phyloP scores from a whole-genome alignment of 305 asterid genomes.

The Fraxinus paxiana region DNA sequence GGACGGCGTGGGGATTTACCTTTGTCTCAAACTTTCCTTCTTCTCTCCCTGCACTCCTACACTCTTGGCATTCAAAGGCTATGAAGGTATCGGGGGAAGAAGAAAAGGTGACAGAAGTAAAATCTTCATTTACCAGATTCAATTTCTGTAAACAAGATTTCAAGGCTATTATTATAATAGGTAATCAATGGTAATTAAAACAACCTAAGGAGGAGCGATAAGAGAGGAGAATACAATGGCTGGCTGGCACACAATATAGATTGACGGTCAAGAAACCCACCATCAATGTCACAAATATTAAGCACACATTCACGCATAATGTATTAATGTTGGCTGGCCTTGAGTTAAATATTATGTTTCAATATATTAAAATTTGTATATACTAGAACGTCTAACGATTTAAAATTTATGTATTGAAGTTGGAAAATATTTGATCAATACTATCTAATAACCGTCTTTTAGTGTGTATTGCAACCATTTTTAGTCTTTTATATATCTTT shows the following conservation, averaged over 20 bases:
- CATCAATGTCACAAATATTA: neutral
- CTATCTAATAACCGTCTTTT: neutral
- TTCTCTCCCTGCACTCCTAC: slow-evolving; percentile 37
- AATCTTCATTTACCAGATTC: slow-evolving; percentile 32
- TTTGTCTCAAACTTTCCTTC: slow-evolving; percentile 43
- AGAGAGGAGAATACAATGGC: slow-evolving; percentile 27
- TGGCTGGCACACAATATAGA: neutral
- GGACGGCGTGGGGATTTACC: slow-evolving; percentile 6
- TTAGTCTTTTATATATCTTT: neutral
- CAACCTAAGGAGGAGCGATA: slow-evolving; percentile 30
- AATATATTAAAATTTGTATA: neutral
- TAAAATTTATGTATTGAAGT: neutral
- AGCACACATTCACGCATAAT: neutral
- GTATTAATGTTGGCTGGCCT: neutral
- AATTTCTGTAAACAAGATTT: slow-evolving; percentile 16
- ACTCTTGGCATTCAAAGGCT: slow-evolving; percentile 26
- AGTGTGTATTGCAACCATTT: neutral
- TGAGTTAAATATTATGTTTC: neutral
- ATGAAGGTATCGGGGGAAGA: slow-evolving; percentile 42
- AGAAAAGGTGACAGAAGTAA: slow-evolving; percentile 57
- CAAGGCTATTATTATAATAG: slow-evolving; percentile 23
- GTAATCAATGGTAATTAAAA: slow-evolving; percentile 17
- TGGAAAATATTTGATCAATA: neutral
- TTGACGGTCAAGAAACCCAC: neutral
- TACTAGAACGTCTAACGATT: neutral